Base-by-base conservation (phyloP, 2,329 filamentous ascomycete genomes). In the Aspergillus chevalieri region DNA sequence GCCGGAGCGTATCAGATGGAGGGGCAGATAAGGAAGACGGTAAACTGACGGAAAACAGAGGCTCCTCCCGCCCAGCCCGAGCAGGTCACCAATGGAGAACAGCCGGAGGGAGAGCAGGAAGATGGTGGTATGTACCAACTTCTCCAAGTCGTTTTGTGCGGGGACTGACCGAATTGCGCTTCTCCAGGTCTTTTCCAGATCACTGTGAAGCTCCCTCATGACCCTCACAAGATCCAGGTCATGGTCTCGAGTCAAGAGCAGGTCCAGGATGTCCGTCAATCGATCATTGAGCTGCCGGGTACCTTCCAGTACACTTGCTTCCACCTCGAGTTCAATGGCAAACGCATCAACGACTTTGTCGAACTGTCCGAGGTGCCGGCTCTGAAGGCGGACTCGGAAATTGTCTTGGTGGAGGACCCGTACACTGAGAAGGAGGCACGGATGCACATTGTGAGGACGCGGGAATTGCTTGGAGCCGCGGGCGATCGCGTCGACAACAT, bases 221-320 rank as follows among this genome's bases (percentile, higher is more conserved):
- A 84, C 60, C 83, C 87, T 10, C 80, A 83, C 61, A 84, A 88
- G 71, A 87, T 94, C 63, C 83, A 91, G 67, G 84, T 96, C 60
- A 91, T 89, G 82, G 90, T 95, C 49, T 92, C 89, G 39, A 85
- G 85, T 57, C 87, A 95, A 77, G 94, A 98, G 74, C 92, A 96
- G 70, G 86, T 97, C 53, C 93, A 97, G 72, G 93, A 98, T 77
- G 85, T 98, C 61, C 88, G 93, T 58, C 93, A 97, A 73, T 92
- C 91, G 54, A 87, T 98, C 67, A 90, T 96, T 73, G 93, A 98
- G 72, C 80, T 90, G 45, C 93, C 93, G 4, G 80, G 86, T 52
- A 94, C 92, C 46, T 93, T 96, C 74, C 90, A 95, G 72, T 96
- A 96, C 76, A 95, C 93, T 47, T 98, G 93, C 78, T 98, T 98